Conservation (phyloP, 2,329 filamentous ascomycete genomes). For the Elsinoe fawcettii region DNA sequence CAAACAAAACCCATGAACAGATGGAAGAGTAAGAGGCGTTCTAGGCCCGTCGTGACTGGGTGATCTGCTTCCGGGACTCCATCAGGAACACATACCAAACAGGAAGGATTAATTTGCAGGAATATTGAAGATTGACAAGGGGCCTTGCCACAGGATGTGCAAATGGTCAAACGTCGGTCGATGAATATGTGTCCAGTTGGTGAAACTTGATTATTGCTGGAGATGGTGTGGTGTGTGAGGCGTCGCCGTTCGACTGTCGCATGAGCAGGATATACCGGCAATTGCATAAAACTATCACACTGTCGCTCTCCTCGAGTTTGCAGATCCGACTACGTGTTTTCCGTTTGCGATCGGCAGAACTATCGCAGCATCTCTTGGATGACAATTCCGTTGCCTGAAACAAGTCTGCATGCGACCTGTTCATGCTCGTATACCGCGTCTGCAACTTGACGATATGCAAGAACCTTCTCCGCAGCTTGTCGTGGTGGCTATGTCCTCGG, state of each 20-base stretch:
- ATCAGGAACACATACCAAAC: not conserved
- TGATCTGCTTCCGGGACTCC: not conserved
- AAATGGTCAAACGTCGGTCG: not conserved
- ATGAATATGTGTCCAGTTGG: not conserved
- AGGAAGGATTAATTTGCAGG: not conserved
- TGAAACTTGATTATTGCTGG: not conserved
- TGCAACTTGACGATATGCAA: not conserved
- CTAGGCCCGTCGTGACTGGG: constrained; percentile 1
- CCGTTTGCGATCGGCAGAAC: not conserved
- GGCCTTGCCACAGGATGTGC: not conserved
- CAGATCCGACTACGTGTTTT: not conserved
- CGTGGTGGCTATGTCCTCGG: not conserved
- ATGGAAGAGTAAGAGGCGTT: constrained; percentile 9
- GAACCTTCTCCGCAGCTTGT: not conserved
- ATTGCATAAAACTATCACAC: not conserved
- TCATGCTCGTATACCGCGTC: not conserved
- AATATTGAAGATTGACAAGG: not conserved
- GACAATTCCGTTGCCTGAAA: not conserved
- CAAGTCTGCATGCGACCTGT: not conserved
- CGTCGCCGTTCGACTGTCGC: not conserved
- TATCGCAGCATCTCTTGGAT: not conserved
- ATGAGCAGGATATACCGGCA: not conserved
- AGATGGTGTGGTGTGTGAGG: not conserved
- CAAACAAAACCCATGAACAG: not conserved
- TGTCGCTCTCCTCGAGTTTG: not conserved